phyloP scores from a whole-genome alignment of 495 filamentous ascomycete species.

The Penicillium ochrochloron region DNA sequence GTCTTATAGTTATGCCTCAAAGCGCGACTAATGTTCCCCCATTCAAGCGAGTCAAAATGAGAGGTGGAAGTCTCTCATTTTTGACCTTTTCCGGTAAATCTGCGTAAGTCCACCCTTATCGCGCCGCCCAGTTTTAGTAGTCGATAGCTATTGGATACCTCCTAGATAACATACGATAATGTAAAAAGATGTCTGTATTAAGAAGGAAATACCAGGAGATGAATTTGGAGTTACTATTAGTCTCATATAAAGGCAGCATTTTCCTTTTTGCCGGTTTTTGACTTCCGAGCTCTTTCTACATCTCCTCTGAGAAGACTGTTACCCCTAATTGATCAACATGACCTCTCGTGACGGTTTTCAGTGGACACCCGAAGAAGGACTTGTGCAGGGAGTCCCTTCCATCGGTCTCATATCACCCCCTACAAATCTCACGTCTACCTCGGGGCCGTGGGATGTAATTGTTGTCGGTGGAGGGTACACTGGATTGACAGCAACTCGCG shows the following conservation, averaged over 20 bases:
- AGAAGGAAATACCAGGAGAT: not conserved
- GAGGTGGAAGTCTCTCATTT: conserved; percentile 1
- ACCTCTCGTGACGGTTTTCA: conserved; percentile 33
- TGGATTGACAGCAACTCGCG: conserved; percentile 32
- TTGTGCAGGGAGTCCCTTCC: conserved; percentile 25
- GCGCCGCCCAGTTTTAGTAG: not conserved
- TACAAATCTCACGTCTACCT: conserved; percentile 17
- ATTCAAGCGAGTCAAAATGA: not conserved
- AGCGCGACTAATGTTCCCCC: not conserved
- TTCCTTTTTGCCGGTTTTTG: not conserved
- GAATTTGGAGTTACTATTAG: not conserved
- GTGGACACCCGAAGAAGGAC: conserved; percentile 27
- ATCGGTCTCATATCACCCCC: conserved; percentile 26
- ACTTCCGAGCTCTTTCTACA: not conserved
- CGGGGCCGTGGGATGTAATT: conserved; percentile 23
- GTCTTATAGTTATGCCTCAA: not conserved
- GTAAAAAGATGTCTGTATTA: not conserved
- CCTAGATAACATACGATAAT: not conserved
- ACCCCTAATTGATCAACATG: conserved; percentile 10
- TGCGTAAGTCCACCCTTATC: not conserved
- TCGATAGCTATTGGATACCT: not conserved
- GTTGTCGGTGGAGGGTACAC: conserved; percentile 36
- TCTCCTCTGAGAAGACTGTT: not conserved
- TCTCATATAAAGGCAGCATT: not conserved
- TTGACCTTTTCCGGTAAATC: conserved; percentile 9